phyloP scores from a whole-genome alignment of 768 basidiomycete genomes.

The Phlebiopsis gigantea region DNA sequence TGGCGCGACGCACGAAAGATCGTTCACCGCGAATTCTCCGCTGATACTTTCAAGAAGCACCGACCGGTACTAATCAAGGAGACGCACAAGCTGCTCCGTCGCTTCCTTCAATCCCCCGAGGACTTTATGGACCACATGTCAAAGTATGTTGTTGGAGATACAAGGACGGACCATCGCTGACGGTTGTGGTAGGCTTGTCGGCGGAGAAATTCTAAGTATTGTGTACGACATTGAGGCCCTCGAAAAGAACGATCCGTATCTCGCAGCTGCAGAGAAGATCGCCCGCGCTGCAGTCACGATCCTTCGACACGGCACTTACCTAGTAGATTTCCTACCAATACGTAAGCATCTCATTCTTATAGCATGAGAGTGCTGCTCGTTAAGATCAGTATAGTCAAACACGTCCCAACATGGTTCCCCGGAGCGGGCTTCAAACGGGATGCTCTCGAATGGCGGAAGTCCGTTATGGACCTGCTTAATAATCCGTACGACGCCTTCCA shows the following conservation, averaged over 20 bases:
- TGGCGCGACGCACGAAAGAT: slow-evolving; percentile 11
- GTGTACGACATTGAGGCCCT: slow-evolving; percentile 16
- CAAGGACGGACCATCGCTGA: too few species aligned
- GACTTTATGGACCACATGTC: slow-evolving; percentile 12
- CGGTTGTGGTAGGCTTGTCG: slow-evolving; percentile 13
- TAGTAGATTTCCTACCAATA: slow-evolving; percentile 12
- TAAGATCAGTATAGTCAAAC: slow-evolving; percentile 13
- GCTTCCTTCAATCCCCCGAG: neutral
- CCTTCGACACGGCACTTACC: slow-evolving; percentile 7
- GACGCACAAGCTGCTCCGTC: slow-evolving; percentile 4
- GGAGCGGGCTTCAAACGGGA: slow-evolving; percentile 16
- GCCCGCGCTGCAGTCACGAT: neutral
- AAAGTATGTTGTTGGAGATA: too few species aligned
- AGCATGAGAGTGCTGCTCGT: neutral
- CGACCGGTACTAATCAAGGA: neutral
- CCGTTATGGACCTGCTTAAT: slow-evolving; percentile 1
- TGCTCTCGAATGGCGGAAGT: slow-evolving; percentile 11
- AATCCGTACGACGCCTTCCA: slow-evolving; percentile 14
- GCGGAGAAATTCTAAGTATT: slow-evolving; percentile 9
- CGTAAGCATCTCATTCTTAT: neutral
- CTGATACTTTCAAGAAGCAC: neutral
- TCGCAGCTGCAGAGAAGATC: slow-evolving; percentile 7
- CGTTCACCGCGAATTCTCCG: slow-evolving; percentile 2
- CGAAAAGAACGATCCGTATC: slow-evolving; percentile 13
- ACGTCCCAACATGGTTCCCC: slow-evolving; percentile 19